phyloP scores from a whole-genome alignment of 2,329 filamentous ascomycete genomes.

The Xylaria sp. region DNA sequence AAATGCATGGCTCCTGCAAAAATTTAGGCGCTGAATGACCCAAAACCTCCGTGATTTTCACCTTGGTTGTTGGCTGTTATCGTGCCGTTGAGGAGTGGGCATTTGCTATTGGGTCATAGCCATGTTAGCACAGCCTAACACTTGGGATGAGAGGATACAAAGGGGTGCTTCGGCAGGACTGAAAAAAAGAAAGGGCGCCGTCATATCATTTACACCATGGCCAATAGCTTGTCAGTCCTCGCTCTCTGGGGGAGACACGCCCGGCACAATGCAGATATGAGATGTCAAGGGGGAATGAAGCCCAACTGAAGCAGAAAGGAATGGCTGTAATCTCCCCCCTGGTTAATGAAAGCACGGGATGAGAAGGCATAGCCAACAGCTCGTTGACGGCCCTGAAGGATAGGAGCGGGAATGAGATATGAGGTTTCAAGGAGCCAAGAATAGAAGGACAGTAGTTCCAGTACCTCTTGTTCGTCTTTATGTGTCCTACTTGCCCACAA shows the following conservation, averaged over 20 bases:
- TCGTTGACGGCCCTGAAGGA: not conserved
- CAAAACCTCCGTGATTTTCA: constrained; percentile 64
- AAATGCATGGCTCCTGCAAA: constrained; percentile 12
- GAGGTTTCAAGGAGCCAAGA: constrained; percentile 21
- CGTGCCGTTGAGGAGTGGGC: constrained; percentile 83
- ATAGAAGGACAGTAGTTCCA: constrained; percentile 44
- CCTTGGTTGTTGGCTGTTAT: constrained; percentile 66
- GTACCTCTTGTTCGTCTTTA: constrained; percentile 99
- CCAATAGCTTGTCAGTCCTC: not conserved
- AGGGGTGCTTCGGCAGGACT: not conserved
- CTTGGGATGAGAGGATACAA: constrained; percentile 5
- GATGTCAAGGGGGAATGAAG: not conserved
- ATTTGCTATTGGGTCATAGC: constrained; percentile 53
- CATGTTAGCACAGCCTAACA: constrained; percentile 36
- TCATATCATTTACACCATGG: not conserved
- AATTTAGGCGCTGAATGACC: constrained; percentile 54
- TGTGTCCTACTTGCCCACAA: constrained; percentile 94
- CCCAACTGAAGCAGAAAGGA: not conserved
- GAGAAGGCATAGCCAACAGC: not conserved
- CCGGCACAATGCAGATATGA: not conserved
- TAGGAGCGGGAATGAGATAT: constrained; percentile 25
- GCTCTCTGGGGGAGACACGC: not conserved
- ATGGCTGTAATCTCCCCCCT: not conserved
- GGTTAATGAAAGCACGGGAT: not conserved
- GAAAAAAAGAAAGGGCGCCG: not conserved